Percentiles rank a stretch among this genome's conserved stretches.
phyloP scores from a whole-genome alignment of 352 stramenopile genomes.

The Halophytophthora polymorphica region DNA sequence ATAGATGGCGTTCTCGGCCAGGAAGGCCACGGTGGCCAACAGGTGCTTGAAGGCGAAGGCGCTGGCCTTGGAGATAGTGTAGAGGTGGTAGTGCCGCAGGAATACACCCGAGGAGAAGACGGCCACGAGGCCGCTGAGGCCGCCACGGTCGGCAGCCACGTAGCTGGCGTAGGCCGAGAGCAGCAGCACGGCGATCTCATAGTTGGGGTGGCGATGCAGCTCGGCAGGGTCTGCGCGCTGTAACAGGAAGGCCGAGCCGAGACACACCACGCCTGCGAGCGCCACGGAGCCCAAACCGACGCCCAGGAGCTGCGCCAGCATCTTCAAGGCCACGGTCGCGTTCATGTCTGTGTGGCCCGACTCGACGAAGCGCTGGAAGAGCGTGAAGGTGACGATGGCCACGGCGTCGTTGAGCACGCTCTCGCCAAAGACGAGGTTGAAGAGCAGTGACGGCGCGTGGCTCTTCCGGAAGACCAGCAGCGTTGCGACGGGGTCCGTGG shows the following conservation, averaged over 20 bases:
- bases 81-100: constrained; percentile 73
- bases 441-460: constrained; percentile 49
- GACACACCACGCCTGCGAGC: constrained; percentile 45
- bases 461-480: constrained; percentile 74
- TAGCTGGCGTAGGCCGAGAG: constrained; percentile 75
- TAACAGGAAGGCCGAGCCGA: constrained; percentile 41
- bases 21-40: constrained; percentile 55
- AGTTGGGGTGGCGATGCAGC: constrained; percentile 46
- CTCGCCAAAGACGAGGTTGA: constrained; percentile 89
- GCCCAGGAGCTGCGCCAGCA: constrained; percentile 26
- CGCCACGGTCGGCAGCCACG: constrained; percentile 55
- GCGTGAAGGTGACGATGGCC: constrained; percentile 47
- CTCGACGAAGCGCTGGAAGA: constrained; percentile 55
- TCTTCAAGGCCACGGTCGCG: constrained; percentile 8
- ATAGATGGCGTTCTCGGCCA: constrained; percentile 76
- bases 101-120: constrained; percentile 91
- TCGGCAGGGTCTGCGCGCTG: constrained; percentile 29
- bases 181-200: constrained; percentile 65
- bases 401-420: constrained; percentile 84
- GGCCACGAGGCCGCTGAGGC: constrained; percentile 85
- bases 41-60: constrained; percentile 59
- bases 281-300: constrained; percentile 47
- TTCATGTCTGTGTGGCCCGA: constrained; percentile 34
- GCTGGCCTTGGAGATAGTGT: constrained; percentile 61
- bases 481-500: constrained; percentile 83